These are phyloP conservation scores for Trichoderma asperellum DNA, from an alignment of 2,329 filamentous ascomycete genomes.

Conservation along the genomic window DNA sequence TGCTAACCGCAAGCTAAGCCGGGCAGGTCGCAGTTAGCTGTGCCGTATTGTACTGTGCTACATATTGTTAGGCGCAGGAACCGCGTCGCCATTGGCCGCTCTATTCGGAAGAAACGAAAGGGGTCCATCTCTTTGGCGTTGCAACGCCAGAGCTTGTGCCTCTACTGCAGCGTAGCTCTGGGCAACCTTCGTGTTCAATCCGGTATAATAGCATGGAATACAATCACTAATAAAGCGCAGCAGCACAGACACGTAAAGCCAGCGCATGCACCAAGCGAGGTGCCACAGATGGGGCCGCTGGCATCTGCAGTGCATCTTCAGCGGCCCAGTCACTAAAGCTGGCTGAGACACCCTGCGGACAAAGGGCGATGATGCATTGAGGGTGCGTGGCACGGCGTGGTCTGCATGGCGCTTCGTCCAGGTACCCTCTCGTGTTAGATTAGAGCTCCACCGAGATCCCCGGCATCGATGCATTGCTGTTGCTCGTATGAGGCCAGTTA, in stretches of 20 bases:
- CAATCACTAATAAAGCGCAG: too few relatives aligned
- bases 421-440: neutral
- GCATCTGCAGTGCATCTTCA: conserved; percentile 22
- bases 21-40: conserved; percentile 12
- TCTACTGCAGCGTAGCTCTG: neutral
- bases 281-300: conserved; percentile 5
- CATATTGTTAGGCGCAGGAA: conserved; percentile 8
- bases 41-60: neutral
- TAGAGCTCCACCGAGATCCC: conserved; percentile 2
- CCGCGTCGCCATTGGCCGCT: conserved; percentile 10
- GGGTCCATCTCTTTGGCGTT: neutral
- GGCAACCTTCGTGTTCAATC: neutral
- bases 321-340: neutral
- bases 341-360: neutral
- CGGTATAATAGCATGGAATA: too few relatives aligned
- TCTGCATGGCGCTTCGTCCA: neutral
- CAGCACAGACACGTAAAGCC: neutral
- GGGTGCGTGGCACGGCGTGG: neutral
- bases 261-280: neutral
- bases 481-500: neutral
- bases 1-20: conserved; percentile 6
- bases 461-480: neutral
- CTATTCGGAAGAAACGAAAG: conserved; percentile 2
- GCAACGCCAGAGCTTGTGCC: neutral
- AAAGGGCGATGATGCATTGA: neutral